Percentiles rank a stretch among this genome's conserved stretches.
Evolutionary conservation across 2,329 filamentous ascomycete genomes (phyloP).

Genomic region (Harringtonia lauricola): DNA sequence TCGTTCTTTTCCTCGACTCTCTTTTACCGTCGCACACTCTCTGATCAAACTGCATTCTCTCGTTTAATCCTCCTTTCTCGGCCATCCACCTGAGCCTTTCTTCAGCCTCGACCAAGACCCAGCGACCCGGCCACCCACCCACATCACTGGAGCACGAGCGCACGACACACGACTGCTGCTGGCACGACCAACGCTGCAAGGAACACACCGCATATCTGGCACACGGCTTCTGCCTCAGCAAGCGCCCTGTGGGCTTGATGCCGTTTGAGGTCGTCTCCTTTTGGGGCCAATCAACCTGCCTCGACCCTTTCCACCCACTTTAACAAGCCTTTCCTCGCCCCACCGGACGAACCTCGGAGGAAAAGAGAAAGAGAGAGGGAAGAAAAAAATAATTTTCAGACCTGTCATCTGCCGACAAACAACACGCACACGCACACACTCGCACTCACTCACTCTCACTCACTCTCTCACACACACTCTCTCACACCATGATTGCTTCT

Average conservation of each 20-base stretch:
- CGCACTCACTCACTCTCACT: no score
- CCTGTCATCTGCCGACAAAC: no score
- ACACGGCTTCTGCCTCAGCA: constrained; percentile 3
- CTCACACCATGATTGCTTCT: constrained; percentile 7
- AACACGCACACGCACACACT: no score
- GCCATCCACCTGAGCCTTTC: neutral
- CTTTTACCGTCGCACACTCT: neutral
- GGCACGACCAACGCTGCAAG: constrained; percentile 1
- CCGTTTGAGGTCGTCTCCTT: constrained; percentile 1
- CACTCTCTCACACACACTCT: neutral
- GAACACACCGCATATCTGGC: neutral
- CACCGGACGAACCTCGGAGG: constrained; percentile 6
- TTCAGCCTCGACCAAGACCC: neutral
- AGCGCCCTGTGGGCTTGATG: constrained; percentile 9
- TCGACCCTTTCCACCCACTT: constrained; percentile 19
- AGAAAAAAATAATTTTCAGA: constrained; percentile 1
- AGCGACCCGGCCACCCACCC: no score
- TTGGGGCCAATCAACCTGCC: constrained; percentile 17
- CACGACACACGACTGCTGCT: neutral
- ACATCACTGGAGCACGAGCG: neutral
- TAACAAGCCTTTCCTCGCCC: constrained; percentile 8
- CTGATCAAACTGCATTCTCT: neutral
- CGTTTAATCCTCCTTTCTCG: neutral
- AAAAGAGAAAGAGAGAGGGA: no score
- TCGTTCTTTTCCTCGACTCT: neutral